Evolutionary conservation across 2,329 filamentous ascomycete species (phyloP).

Genomic region (Rhinocladiella mackenziei): DNA sequence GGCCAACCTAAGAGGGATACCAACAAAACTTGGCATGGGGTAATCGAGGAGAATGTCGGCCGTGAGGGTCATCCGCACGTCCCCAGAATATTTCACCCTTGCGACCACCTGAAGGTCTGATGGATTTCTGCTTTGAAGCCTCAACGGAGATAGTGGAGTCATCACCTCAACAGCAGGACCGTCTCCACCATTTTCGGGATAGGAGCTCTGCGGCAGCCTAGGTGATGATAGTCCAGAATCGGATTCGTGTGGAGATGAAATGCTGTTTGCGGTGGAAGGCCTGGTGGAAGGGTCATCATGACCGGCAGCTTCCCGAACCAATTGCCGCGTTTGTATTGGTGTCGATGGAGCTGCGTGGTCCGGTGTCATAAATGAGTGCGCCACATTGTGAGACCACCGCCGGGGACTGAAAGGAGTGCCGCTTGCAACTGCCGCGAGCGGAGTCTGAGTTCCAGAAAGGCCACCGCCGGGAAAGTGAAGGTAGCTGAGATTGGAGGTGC

Average conservation of each 20-base stretch:
- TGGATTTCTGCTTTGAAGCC: constrained; percentile 66
- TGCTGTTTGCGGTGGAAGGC: constrained; percentile 40
- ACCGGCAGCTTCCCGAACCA: constrained; percentile 29
- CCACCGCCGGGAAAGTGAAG: constrained; percentile 47
- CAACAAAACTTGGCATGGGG: constrained; percentile 96
- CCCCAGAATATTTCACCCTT: constrained; percentile 81
- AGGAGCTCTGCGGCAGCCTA: constrained; percentile 10
- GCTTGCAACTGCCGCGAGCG: constrained; percentile 45
- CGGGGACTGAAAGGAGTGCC: constrained; percentile 39
- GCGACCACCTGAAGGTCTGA: constrained; percentile 93
- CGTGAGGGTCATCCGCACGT: constrained; percentile 81
- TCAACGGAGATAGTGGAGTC: constrained; percentile 42
- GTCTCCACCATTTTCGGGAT: constrained; percentile 11
- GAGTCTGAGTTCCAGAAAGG: constrained; percentile 47
- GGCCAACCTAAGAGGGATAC: constrained; percentile 88
- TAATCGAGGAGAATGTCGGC: constrained; percentile 96
- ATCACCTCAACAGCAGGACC: constrained; percentile 20
- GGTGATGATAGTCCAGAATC: constrained; percentile 25
- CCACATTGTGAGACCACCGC: constrained; percentile 23
- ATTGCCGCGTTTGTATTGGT: background rate
- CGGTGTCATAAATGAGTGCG: background rate
- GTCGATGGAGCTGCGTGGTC: background rate
- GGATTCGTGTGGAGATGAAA: constrained; percentile 25
- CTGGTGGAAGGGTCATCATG: constrained; percentile 40
- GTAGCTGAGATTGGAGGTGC: constrained; percentile 48